These are phyloP conservation scores for Ilyonectria sp. DNA, from an alignment of 2,329 filamentous ascomycete genomes.

Conservation along the genomic window DNA sequence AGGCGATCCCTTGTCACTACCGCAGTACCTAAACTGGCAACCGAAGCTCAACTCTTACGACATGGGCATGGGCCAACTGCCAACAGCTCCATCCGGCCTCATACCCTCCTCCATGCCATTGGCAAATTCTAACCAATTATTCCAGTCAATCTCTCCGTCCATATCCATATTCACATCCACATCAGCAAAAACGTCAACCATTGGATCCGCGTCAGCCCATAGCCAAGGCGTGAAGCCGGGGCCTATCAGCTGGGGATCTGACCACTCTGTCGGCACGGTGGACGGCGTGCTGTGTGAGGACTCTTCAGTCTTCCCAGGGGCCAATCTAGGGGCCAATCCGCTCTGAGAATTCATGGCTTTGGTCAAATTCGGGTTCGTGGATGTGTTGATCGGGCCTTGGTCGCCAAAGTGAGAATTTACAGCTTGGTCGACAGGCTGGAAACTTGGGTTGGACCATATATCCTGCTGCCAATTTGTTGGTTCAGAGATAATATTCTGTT, in stretches of 20 bases:
- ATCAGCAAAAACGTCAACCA: slow-evolving; percentile 43
- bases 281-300: background rate
- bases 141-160: slow-evolving; percentile 53
- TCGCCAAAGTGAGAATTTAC: background rate
- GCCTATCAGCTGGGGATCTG: slow-evolving; percentile 14
- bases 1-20: too few species aligned
- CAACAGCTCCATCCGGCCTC: background rate
- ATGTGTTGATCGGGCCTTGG: background rate
- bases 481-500: background rate
- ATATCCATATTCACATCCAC: slow-evolving; percentile 50
- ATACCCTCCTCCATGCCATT: slow-evolving; percentile 48
- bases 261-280: slow-evolving; percentile 19
- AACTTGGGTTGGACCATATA: slow-evolving; percentile 5
- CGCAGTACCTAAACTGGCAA: background rate
- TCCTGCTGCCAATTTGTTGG: background rate
- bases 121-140: slow-evolving; percentile 54
- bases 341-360: background rate
- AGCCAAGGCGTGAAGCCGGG: slow-evolving; percentile 50
- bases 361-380: background rate
- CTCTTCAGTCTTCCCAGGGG: background rate
- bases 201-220: slow-evolving; percentile 51
- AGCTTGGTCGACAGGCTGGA: background rate
- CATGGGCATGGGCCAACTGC: background rate
- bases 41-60: background rate
- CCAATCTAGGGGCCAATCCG: background rate